Base-by-base conservation (phyloP, 371 early-diverging fungal genomes). In the Zopfochytrium polystomum region DNA sequence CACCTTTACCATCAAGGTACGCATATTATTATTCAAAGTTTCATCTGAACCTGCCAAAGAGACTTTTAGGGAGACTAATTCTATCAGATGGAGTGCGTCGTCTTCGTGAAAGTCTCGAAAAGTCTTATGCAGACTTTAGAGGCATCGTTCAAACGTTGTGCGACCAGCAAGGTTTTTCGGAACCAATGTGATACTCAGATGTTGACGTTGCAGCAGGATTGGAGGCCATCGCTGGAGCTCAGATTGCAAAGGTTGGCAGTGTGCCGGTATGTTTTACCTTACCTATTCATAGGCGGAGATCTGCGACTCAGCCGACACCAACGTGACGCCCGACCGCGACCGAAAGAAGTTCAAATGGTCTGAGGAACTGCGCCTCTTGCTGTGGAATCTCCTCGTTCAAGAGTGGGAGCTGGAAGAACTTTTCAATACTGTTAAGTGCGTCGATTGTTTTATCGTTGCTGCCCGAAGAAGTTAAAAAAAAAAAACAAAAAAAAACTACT, bases 391-490 rank as follows among this genome's bases (percentile, higher is more conserved):
- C 11, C 51, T 72, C 32, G 64, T 63, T 23, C 48, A 70, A 13
- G 74, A 72, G 50, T 72, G 71, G 64, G 70, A 72, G 56, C 58
- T 72, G 53, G 72, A 70, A 13, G 63, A 72, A n/a, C 53, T 74
- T 33, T 60, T 60, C 30, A 70, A 73, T 52, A 59, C 52, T 7
- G 27, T 57, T 27, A 33, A 49, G 25, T 47, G 33, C 2, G 26
- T 45, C 23, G 57, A 56, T 27, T 47, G 27, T n/a, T 31, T 32
- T n/a, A n/a, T 25, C n/a, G 20, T 18, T 29, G 20, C 52, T 51
- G 9, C n/a, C 6, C 22, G 25, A 59, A 25, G 11, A 27, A 22
- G 23, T n/a, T 57, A 11, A 48, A 13, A 35, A n/a, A n/a, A n/a
- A n/a, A n/a, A n/a, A n/a, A n/a, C n/a, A n/a, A n/a, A n/a, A n/a